Percentiles rank a stretch among this genome's conserved stretches.
These are phyloP conservation scores for Sphagnum contortum DNA, from an alignment of 225 moss, liverwort and hornwort species.

Conservation along the genomic window DNA sequence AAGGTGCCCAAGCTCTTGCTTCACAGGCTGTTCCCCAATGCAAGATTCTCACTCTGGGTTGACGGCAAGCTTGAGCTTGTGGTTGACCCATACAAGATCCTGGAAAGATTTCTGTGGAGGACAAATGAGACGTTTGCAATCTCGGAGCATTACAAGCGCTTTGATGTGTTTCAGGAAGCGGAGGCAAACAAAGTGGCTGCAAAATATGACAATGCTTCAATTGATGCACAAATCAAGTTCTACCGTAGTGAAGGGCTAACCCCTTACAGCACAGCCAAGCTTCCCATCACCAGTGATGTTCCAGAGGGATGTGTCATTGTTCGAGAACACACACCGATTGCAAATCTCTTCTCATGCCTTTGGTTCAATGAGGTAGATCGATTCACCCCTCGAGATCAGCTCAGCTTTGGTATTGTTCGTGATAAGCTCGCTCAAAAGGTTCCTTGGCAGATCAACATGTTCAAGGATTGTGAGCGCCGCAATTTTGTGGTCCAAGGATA, in stretches of 20 bases:
- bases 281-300: slow-evolving; percentile 87
- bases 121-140: slow-evolving; percentile 81
- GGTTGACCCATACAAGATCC: slow-evolving; percentile 72
- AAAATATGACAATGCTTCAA: slow-evolving; percentile 75
- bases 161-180: slow-evolving; percentile 85
- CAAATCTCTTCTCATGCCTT: slow-evolving; percentile 83
- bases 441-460: slow-evolving; percentile 80
- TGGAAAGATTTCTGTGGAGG: slow-evolving; percentile 96
- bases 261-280: slow-evolving; percentile 53
- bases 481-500: slow-evolving; percentile 93
- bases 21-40: slow-evolving; percentile 84
- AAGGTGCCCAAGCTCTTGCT: slow-evolving; percentile 97
- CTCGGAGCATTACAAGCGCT: slow-evolving; percentile 82
- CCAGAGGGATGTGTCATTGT: slow-evolving; percentile 99
- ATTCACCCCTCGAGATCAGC: slow-evolving; percentile 90
- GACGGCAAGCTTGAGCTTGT: slow-evolving; percentile 92
- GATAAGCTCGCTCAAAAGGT: slow-evolving; percentile 61
- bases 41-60: slow-evolving; percentile 85
- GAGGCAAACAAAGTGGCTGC: slow-evolving; percentile 92
- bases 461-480: slow-evolving; percentile 86
- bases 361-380: slow-evolving; percentile 99
- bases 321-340: slow-evolving; percentile 86
- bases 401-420: slow-evolving; percentile 86
- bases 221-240: slow-evolving; percentile 69
- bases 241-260: slow-evolving; percentile 70